phyloP scores from a whole-genome alignment of 164 flowering plant species.

The Chimonanthus salicifolius region DNA sequence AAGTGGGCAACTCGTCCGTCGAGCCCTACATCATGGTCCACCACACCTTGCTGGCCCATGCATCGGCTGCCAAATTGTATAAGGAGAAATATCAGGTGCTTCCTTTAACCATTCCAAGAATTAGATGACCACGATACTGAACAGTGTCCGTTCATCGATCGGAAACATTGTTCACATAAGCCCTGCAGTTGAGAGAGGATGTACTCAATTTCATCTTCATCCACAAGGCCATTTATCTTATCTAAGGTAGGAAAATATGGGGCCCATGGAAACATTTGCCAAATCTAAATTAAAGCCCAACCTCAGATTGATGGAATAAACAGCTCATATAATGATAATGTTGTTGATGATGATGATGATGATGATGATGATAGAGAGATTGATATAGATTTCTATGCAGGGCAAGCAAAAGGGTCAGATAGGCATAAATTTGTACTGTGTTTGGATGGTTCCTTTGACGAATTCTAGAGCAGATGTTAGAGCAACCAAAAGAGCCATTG shows the following conservation, averaged over 20 bases:
- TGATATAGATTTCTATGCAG: constrained; percentile 17
- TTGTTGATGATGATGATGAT: background rate
- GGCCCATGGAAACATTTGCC: too few relatives aligned
- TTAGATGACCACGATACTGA: too few relatives aligned
- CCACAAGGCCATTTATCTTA: too few relatives aligned
- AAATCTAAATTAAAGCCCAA: too few relatives aligned
- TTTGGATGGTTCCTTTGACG: constrained; percentile 28
- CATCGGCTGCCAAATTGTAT: constrained; percentile 35
- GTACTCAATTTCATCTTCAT: background rate
- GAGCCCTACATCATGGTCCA: constrained; percentile 49
- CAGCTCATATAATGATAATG: too few relatives aligned
- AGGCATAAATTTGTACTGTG: constrained; percentile 30
- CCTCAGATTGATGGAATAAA: too few relatives aligned
- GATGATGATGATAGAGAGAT: background rate
- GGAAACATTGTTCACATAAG: background rate
- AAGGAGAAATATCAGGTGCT: constrained; percentile 31
- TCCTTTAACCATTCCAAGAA: too few relatives aligned
- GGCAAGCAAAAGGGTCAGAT: constrained; percentile 42
- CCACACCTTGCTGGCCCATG: constrained; percentile 43
- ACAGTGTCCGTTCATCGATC: background rate
- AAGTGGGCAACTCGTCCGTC: constrained; percentile 40
- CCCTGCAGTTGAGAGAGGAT: background rate
- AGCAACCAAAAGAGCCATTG: constrained; percentile 42
- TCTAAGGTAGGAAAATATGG: too few relatives aligned
- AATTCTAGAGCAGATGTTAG: constrained; percentile 29